Evolutionary conservation across 768 basidiomycete genomes (phyloP), one percentile per base, ranked within the genome.

Genomic region (Termitomyces sp.): DNA sequence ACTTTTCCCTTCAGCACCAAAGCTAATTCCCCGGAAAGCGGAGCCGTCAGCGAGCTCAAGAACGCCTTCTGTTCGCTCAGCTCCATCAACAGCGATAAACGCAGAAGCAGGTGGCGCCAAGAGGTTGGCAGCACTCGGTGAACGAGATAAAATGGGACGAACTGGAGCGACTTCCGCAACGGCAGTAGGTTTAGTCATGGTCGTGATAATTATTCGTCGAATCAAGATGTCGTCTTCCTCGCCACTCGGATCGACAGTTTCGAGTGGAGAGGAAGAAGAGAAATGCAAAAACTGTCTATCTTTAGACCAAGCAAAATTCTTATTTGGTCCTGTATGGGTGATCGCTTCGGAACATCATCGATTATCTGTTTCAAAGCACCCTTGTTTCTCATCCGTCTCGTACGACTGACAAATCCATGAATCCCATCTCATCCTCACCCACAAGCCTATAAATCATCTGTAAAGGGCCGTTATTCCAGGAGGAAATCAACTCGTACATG

Each of bases 11-110:
- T 92, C 82, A 4, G 93, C 94, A 66, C 97, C 97, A 68, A 99
- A 98, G 67, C 90, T 93, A 70, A 90, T 86, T 36, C 97, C 97
- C 56, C 88, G 79, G 66, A 85, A 92, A 1, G 90, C 87, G 55
- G 92, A 84, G 3, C 95, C 96, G 73, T 98, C 96, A 49, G 81
- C 81, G 60, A 99, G 80, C 73, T 98, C 94, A 58, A 99, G 78
- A 48, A 98, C 85, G 0, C 85, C 87, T 53, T 92, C 88, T 49
- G 66, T 40, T 48, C 62, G 62, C 45, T 73, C 70, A 44, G 50
- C 57, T 5, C 59, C 69, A 57, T 74, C 68, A 18, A 67, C 71
- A 30, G 59, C 63, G 11, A 68, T 56, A 13, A 68, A 61, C 11
- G 73, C 66, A 22, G 72, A 69, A 9, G 72, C 71, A 26, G 74